Base-by-base conservation (phyloP, 768 basidiomycete species). In the Lactarius evosmus region DNA sequence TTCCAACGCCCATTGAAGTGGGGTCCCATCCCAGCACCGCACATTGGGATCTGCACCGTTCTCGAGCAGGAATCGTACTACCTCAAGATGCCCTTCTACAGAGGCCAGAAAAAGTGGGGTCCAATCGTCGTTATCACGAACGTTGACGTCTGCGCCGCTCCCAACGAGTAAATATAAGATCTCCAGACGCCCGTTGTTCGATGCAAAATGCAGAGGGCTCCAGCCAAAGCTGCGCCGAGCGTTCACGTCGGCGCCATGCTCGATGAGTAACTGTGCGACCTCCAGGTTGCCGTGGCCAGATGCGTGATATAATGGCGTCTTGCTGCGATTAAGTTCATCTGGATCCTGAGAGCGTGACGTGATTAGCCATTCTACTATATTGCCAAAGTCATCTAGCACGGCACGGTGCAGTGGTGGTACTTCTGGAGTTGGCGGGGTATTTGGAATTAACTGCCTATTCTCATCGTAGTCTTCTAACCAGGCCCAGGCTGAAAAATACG, bases 191-290 rank as follows among this genome's bases (percentile, higher is more conserved):
- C 52, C 29, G 3, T n/a, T 8, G 0, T 14, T 6, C 29, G 51
- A 25, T 19, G 60, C 52, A 4, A 2, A 0, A 25, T 34, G 41
- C 29, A 61, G 16, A 12, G 52, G 22, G 8, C 9, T 19, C 16
- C 16, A 19, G 0, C 12, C 11, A n/a, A 1, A 0, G 5, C 5
- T 6, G 22, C 30, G 11, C 17, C 0, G 3, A 0, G 1, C 7
- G 3, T 46, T 33, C 41, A 32, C 17, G 27, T 38, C 40, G 29
- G 30, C 41, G 30, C 38, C 19, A 27, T 22, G 33, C 29, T 56
- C 5, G 53, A 54, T 1, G 7, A 55, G 29, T 7, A 55, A 9
- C 17, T 32, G 53, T 3, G n/a, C 53, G 2, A 55, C 22, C 30
- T 22, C 11, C n/a, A 25, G 17, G 7, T n/a, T 4, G 12, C 53